A percentile compares a stretch with the other conserved stretches of the same genome.
phyloP scores from a whole-genome alignment of 2,329 filamentous ascomycete genomes.

The Venturia aucupariae region DNA sequence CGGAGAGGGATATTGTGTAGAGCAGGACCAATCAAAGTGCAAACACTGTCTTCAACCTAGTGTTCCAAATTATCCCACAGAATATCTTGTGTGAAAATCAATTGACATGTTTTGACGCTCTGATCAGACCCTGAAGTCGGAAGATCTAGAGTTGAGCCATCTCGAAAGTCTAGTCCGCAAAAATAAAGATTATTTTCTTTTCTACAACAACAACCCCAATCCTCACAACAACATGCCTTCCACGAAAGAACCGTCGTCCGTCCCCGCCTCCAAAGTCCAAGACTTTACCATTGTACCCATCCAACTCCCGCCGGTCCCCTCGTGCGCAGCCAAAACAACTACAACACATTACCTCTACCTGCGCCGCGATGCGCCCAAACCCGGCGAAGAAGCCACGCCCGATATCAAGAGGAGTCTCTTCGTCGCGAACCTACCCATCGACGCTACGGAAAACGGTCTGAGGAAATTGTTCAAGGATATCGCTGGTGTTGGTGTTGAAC shows the following conservation, averaged over 20 bases:
- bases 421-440: slow-evolving; percentile 78
- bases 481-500: slow-evolving; percentile 68
- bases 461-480: slow-evolving; percentile 69
- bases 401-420: slow-evolving; percentile 76
- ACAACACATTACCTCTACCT: slow-evolving; percentile 85
- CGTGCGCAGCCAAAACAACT: slow-evolving; percentile 49
- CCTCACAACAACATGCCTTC: neutral
- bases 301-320: slow-evolving; percentile 52
- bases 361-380: slow-evolving; percentile 70
- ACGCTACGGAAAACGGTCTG: slow-evolving; percentile 70
- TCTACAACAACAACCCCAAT: too few species aligned
- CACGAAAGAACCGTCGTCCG: neutral
- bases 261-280: slow-evolving; percentile 12
- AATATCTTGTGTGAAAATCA: too few species aligned
- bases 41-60: too few species aligned
- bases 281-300: slow-evolving; percentile 49
- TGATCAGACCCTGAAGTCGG: neutral
- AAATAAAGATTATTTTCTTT: too few species aligned
- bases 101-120: too few species aligned
- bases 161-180: neutral
- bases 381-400: slow-evolving; percentile 47
- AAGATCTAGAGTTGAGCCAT: neutral
- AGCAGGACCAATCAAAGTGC: too few species aligned
- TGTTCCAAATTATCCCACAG: too few species aligned
- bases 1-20: too few species aligned